Base-by-base conservation (phyloP, 495 filamentous ascomycete genomes). In the Thozetella sp. region DNA sequence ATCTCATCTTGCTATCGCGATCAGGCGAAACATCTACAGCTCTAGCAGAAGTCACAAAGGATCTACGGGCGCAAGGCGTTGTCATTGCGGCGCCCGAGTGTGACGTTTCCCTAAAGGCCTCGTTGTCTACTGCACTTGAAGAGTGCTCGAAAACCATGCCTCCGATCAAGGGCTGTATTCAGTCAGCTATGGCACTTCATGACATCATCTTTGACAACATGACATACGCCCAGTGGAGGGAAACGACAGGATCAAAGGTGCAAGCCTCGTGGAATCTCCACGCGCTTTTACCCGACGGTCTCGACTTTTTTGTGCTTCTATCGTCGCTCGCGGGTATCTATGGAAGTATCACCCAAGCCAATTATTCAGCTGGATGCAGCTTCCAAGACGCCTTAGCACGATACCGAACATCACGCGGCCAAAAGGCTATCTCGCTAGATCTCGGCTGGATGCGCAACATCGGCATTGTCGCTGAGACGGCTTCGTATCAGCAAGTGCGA, bases 251-350 rank as follows among this genome's bases (percentile, higher is more conserved):
- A 15, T 78, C 83, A 0, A 85, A 84, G 64, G 73, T 82, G 3
- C 51, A 72, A 1, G 77, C 78, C 0, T 63, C 72, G 2, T 67
- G 73, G 67, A 77, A 85, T 59, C 58, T 88, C 15, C 84, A 87
- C 56, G 73, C 34, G 13, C 52, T 37, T 61, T 80, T 67, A 25
- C 64, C 54, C 17, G 56, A 63, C 23, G 59, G 63, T 26, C 72
- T 88, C 0, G 85, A 87, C 59, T 88, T 89, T 70, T 87, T 88
- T 62, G 65, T 87, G 40, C 71, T 77, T 22, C 67, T 87, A 2
- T 84, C 82, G 13, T 88, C 86, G 1, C 65, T 85, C 1, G 69
- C 80, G 10, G 83, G 79, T 22, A 68, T 82, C 4, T 65, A 82
- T 30, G 86, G 86, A 2, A 78, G 68, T 58, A 45, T 73, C 26